Evolutionary conservation across 176 grass and related monocot species (phyloP).

Genomic region (Bothriochloa decipiens): DNA sequence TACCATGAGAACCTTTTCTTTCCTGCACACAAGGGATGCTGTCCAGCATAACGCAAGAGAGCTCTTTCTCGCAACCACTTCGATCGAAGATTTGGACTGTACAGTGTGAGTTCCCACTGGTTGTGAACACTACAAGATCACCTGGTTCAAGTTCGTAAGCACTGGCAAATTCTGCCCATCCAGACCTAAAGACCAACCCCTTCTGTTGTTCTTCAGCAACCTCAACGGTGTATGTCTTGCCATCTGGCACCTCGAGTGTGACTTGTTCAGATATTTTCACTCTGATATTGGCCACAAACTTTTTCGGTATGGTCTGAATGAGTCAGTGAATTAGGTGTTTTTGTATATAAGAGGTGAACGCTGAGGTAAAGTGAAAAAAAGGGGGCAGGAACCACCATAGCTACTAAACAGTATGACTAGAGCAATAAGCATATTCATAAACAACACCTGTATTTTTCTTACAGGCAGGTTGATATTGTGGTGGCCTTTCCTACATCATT

Average conservation of each 20-base stretch:
- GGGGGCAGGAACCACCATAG: neutral
- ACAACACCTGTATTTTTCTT: too few relatives aligned
- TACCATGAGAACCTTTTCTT: neutral
- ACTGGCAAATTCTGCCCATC: slow-evolving; percentile 50
- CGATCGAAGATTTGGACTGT: slow-evolving; percentile 47
- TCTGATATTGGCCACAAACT: slow-evolving; percentile 46
- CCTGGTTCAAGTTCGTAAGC: slow-evolving; percentile 25
- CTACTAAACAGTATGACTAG: too few relatives aligned
- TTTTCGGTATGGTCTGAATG: slow-evolving; percentile 46
- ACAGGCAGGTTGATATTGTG: neutral
- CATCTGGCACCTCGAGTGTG: slow-evolving; percentile 40
- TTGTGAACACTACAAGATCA: slow-evolving; percentile 57
- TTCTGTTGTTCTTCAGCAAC: slow-evolving; percentile 3
- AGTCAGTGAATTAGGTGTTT: neutral
- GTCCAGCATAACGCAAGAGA: slow-evolving; percentile 25
- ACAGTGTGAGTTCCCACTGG: slow-evolving; percentile 42
- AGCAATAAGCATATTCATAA: too few relatives aligned
- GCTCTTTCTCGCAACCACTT: slow-evolving; percentile 44
- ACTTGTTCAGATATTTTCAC: slow-evolving; percentile 29
- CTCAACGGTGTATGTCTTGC: slow-evolving; percentile 33
- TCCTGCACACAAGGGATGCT: neutral
- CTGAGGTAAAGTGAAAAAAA: neutral
- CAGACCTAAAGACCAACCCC: slow-evolving; percentile 29
- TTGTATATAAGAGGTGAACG: neutral
- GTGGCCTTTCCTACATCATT: neutral